Evolutionary conservation across 176 grass and related monocot genomes (phyloP).

Genomic region (Elymus sibiricus): DNA sequence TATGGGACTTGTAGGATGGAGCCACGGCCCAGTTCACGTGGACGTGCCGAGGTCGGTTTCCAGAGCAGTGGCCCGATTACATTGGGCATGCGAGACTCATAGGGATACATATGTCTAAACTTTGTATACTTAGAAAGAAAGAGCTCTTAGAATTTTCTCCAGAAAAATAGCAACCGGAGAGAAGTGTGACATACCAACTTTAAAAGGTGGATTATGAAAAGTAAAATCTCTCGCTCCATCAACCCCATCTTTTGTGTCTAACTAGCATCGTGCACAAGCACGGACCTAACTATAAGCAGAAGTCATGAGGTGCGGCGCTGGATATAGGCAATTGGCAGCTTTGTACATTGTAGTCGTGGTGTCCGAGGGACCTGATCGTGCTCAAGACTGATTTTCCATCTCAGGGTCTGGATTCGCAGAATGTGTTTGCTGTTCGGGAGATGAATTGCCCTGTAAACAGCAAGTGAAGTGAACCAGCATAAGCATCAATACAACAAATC

Average conservation of each 20-base stretch:
- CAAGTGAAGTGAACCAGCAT: neutral
- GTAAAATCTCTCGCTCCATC: neutral
- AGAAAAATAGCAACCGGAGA: no score
- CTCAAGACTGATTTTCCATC: slow-evolving; percentile 10
- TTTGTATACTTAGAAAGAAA: no score
- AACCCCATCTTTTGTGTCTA: neutral
- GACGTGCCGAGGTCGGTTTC: no score
- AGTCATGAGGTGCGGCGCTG: neutral
- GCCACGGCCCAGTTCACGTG: no score
- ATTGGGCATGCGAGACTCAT: no score
- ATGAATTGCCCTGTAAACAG: slow-evolving; percentile 23
- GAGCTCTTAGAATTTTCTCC: no score
- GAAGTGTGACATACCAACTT: no score
- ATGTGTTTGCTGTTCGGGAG: neutral
- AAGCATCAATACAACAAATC: neutral
- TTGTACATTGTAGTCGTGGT: neutral
- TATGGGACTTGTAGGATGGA: no score
- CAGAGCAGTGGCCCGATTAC: no score
- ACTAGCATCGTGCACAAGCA: neutral
- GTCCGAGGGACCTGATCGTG: neutral
- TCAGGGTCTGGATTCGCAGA: neutral
- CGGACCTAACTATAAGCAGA: neutral
- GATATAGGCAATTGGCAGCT: neutral
- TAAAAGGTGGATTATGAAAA: neutral
- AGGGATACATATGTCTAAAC: no score